phyloP scores from a whole-genome alignment of 176 grass and related monocot species.

The Phyllostachys edulis region DNA sequence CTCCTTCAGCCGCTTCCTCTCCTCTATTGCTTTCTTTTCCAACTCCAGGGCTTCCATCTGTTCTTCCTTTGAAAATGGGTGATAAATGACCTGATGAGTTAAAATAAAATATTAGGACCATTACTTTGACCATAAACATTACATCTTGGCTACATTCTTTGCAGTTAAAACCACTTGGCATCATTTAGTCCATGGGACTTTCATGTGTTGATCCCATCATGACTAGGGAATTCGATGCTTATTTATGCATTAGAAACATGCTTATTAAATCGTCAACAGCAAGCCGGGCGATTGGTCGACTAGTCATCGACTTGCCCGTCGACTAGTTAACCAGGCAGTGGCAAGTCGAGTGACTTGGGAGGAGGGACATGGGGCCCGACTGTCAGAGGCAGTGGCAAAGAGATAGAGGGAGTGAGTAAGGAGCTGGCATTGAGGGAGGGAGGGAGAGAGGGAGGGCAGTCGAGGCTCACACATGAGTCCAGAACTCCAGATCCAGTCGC shows the following conservation, averaged over 20 bases:
- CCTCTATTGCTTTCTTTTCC: constrained; percentile 74
- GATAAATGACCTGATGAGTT: constrained; percentile 59
- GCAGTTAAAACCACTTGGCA: neutral
- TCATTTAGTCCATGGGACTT: neutral
- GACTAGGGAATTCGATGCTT: neutral
- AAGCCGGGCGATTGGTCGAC: too few relatives aligned
- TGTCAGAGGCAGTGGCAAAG: too few relatives aligned
- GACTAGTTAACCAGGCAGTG: too few relatives aligned
- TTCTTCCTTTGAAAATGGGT: constrained; percentile 85
- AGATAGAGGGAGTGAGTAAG: too few relatives aligned
- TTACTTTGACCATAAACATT: neutral
- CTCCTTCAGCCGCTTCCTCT: constrained; percentile 83
- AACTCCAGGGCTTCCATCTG: constrained; percentile 55
- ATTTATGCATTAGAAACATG: neutral
- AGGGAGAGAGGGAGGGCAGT: too few relatives aligned
- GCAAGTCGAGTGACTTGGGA: too few relatives aligned
- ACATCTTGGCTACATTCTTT: neutral
- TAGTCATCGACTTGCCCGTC: too few relatives aligned
- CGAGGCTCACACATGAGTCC: too few relatives aligned
- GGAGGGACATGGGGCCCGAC: too few relatives aligned
- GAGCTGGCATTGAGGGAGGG: too few relatives aligned
- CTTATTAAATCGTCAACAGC: too few relatives aligned
- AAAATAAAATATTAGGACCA: constrained; percentile 14
- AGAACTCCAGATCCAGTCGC: too few relatives aligned
- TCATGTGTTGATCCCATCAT: neutral